Evolutionary conservation across 495 filamentous ascomycete genomes (phyloP).

Genomic region (Aspergillus cristatus): DNA sequence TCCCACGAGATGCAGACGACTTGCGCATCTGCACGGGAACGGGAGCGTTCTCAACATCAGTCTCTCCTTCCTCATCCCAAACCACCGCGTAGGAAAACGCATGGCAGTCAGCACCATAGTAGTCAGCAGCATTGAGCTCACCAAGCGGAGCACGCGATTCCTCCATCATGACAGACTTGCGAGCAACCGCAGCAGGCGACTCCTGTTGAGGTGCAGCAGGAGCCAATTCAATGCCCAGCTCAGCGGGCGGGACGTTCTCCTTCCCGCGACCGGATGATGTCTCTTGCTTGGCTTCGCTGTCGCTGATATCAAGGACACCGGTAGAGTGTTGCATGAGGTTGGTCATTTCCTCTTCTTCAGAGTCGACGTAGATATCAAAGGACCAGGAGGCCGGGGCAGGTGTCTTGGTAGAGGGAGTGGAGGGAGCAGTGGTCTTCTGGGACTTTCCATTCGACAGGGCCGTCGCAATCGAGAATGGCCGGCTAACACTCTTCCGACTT

Average conservation of each 20-base stretch:
- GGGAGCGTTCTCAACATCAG: constrained; percentile 13
- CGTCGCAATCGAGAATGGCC: constrained; percentile 70
- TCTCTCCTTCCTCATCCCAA: constrained; percentile 38
- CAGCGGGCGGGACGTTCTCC: constrained; percentile 70
- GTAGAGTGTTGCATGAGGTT: constrained; percentile 89
- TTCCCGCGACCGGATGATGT: constrained; percentile 52
- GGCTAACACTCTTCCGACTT: constrained; percentile 26
- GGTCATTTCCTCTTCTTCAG: constrained; percentile 74
- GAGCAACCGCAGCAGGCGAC: constrained; percentile 22
- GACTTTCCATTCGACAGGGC: constrained; percentile 46
- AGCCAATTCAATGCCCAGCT: constrained; percentile 22
- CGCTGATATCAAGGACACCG: constrained; percentile 70
- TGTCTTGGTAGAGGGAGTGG: too few species aligned
- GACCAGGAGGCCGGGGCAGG: constrained; percentile 59
- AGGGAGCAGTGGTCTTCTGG: constrained; percentile 15
- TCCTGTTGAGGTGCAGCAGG: constrained; percentile 17
- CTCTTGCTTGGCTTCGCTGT: constrained; percentile 38
- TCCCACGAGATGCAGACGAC: too few species aligned
- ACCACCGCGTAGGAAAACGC: constrained; percentile 50
- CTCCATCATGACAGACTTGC: constrained; percentile 31
- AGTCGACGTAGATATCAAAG: constrained; percentile 94
- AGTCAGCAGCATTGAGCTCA: constrained; percentile 63
- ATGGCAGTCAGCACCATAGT: constrained; percentile 60
- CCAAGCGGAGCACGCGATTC: constrained; percentile 58
- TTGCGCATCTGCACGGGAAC: too few species aligned